A percentile compares a stretch with the other conserved stretches of the same genome.
Conservation (phyloP, 257 asterid genomes). For the Capsicum pubescens region DNA sequence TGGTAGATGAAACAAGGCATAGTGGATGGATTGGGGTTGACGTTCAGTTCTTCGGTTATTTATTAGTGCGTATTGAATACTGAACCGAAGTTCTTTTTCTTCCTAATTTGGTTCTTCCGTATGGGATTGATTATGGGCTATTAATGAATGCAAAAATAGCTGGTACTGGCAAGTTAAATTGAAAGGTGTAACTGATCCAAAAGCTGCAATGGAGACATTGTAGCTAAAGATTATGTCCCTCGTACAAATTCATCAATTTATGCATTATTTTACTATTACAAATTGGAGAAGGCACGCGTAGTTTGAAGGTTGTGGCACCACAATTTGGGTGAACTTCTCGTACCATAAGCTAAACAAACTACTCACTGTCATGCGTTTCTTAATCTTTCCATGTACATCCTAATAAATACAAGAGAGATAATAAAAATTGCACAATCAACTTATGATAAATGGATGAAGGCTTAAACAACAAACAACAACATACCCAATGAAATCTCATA, state of each 20-base stretch:
- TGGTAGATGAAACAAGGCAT: slow-evolving; percentile 15
- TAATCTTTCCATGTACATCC: too few species aligned
- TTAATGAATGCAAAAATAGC: background rate
- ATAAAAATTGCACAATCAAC: background rate
- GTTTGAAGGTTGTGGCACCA: too few species aligned
- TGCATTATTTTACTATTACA: background rate
- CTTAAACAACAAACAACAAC: background rate
- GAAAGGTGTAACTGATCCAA: background rate
- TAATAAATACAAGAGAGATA: background rate
- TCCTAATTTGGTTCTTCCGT: background rate
- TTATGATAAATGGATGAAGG: background rate
- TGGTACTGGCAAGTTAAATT: background rate
- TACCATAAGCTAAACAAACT: background rate
- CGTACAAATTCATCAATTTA: background rate
- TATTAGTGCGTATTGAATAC: background rate
- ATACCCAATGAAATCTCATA: too few species aligned
- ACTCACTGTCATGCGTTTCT: background rate
- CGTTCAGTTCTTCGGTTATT: background rate
- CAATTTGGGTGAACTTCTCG: background rate
- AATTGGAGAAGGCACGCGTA: background rate
- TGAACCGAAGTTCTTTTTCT: background rate
- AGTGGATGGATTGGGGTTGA: background rate
- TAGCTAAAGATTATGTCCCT: background rate
- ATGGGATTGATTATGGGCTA: background rate
- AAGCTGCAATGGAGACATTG: background rate